phyloP scores from a whole-genome alignment of 2,329 filamentous ascomycete species.

The Colletotrichum spaethianum region DNA sequence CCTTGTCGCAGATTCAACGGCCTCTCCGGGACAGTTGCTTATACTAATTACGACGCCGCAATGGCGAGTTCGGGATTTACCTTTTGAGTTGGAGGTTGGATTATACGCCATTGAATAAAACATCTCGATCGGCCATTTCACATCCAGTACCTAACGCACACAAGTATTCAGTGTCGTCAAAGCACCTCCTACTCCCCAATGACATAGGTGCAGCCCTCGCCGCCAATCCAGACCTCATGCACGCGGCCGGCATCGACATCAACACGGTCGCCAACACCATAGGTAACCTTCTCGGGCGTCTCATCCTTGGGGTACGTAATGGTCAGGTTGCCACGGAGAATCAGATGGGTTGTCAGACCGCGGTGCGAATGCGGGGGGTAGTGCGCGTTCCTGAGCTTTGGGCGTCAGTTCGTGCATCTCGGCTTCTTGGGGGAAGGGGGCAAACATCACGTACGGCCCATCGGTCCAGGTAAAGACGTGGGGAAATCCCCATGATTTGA shows the following conservation, averaged over 20 bases:
- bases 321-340: conserved; percentile 75
- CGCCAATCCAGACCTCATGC: conserved; percentile 80
- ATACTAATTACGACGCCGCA: background rate
- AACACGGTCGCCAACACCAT: conserved; percentile 72
- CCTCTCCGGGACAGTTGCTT: background rate
- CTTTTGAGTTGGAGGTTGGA: background rate
- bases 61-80: background rate
- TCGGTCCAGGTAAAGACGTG: conserved; percentile 83
- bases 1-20: background rate
- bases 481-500: conserved; percentile 78
- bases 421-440: conserved; percentile 10
- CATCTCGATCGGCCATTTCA: background rate
- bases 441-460: conserved; percentile 67
- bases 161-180: background rate
- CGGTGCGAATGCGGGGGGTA: conserved; percentile 78
- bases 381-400: conserved; percentile 69
- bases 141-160: background rate
- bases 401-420: conserved; percentile 13
- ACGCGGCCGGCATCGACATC: conserved; percentile 75
- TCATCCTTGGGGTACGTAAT: conserved; percentile 76
- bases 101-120: too few relatives aligned
- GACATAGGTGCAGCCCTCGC: conserved; percentile 77
- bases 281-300: conserved; percentile 68
- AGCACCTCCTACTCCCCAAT: conserved; percentile 67
- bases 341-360: conserved; percentile 78